Evolutionary conservation across 2,329 filamentous ascomycete genomes (phyloP).

Genomic region (Alternaria arbusti): DNA sequence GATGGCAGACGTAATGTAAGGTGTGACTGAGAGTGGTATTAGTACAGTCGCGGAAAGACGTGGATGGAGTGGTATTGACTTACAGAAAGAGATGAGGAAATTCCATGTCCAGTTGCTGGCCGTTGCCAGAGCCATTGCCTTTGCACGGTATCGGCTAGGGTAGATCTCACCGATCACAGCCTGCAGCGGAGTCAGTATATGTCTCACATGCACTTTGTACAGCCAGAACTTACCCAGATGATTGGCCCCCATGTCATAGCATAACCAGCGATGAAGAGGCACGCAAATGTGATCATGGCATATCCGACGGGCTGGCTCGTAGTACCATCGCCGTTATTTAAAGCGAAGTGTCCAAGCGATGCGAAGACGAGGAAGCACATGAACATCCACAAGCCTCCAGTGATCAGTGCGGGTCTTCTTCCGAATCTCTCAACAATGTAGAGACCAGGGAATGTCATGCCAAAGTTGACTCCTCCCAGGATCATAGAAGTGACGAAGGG

Average conservation of each 20-base stretch:
- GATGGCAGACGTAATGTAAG: slow-evolving; percentile 76
- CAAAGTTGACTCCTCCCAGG: slow-evolving; percentile 57
- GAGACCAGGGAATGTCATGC: slow-evolving; percentile 55
- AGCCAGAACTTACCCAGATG: slow-evolving; percentile 63
- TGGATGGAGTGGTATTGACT: neutral
- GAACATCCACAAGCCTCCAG: slow-evolving; percentile 57
- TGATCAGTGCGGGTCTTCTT: slow-evolving; percentile 54
- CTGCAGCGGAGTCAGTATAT: too few species aligned
- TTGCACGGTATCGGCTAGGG: slow-evolving; percentile 60
- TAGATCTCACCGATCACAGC: slow-evolving; percentile 68
- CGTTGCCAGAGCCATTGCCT: slow-evolving; percentile 54
- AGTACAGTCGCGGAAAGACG: neutral
- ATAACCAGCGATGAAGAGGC: slow-evolving; percentile 70
- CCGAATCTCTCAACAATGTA: slow-evolving; percentile 57
- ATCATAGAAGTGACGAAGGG: slow-evolving; percentile 57
- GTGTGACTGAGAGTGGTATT: slow-evolving; percentile 59
- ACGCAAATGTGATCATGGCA: slow-evolving; percentile 71
- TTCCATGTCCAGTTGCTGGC: slow-evolving; percentile 55
- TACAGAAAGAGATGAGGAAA: slow-evolving; percentile 63
- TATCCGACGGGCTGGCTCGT: slow-evolving; percentile 58
- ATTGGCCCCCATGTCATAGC: slow-evolving; percentile 74
- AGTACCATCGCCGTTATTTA: slow-evolving; percentile 41
- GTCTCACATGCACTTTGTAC: too few species aligned
- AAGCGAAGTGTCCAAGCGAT: slow-evolving; percentile 54
- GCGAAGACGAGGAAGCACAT: slow-evolving; percentile 65